Evolutionary conservation across 192 early-diverging fungal genomes (phyloP).

Genomic region (Thamnidium elegans): DNA sequence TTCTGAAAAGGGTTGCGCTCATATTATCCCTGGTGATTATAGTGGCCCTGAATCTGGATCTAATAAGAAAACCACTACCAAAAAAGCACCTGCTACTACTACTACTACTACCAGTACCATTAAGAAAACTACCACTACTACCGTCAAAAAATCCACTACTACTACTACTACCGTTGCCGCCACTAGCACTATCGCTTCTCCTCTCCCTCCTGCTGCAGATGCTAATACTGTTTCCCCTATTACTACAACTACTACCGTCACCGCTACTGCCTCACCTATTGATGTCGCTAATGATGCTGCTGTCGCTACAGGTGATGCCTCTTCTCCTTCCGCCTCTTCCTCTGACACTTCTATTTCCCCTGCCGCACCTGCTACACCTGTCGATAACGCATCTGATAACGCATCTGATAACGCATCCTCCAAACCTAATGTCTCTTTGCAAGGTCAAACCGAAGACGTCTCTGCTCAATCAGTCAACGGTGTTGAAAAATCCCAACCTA

Average conservation of each 20-base stretch:
- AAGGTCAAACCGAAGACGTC: too few species aligned
- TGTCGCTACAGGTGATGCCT: too few species aligned
- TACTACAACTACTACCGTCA: neutral
- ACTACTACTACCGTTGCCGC: neutral
- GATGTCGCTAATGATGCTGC: neutral
- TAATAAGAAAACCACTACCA: neutral
- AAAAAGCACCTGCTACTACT: neutral
- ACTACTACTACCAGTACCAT: neutral
- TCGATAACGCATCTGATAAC: neutral
- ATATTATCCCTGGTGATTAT: constrained; percentile 47
- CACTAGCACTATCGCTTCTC: neutral
- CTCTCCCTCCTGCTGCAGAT: neutral
- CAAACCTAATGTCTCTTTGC: neutral
- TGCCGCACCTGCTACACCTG: neutral
- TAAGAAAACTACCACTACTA: neutral
- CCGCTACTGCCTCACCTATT: neutral
- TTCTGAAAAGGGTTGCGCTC: constrained; percentile 41
- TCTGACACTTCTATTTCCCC: neutral
- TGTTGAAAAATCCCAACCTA: constrained; percentile 2
- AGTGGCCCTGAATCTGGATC: constrained; percentile 17
- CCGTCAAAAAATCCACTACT: neutral
- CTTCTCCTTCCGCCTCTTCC: neutral
- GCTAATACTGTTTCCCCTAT: neutral
- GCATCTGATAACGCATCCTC: neutral
- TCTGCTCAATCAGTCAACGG: constrained; percentile 19